Base-by-base conservation (phyloP, 2,329 filamentous ascomycete species). In the Diaporthe helianthi region DNA sequence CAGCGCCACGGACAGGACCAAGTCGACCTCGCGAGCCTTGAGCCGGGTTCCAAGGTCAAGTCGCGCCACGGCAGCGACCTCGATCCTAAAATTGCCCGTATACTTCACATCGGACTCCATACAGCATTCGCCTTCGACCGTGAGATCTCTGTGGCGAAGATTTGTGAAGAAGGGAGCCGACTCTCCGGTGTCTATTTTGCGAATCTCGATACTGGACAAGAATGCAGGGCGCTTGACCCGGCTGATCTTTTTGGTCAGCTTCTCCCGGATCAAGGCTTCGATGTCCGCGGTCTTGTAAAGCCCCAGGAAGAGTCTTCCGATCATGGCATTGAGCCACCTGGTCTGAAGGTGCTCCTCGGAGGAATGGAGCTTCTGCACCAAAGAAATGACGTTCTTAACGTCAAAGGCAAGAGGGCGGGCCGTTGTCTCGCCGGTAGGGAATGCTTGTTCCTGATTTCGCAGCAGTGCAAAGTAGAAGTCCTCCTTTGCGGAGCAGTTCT, bases 391-490 rank as follows among this genome's bases (percentile, higher is more conserved):
- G 80, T 97, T 90, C 76, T 92, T 91, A 19, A 93, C 88, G 36
- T 97, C 92, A 75, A 97, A 97, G 17, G 90, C 85, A 72, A 93
- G 87, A 12, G 92, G 91, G 65, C 85, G 85, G 0, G 94, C 93
- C 1, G 89, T 86, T 24, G 84, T 83, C 67, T 85, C 83, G 26
- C 83, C 83, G 2, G 83, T 81, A 47, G 85, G 84, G 69, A 88
- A 84, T 19, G 87, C 86, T 74, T 91, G 89, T 73, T 94, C 90
- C 77, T 97, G 92, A 72, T 94, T 97, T 75, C 90, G 90, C 47
- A 99, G 84, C 74, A 99, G 84, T 15, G 95, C 92, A 80, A 97
- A 95, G 79, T 99, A 99, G 80, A 99, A 98, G 78, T 99, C 96
- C 79, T 99, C 96, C 79, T 99, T 99, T 55, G 96, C 93, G 0